Evolutionary conservation across 1,139 yeast genomes (phyloP).

Genomic region (Yamadazyma sp.): DNA sequence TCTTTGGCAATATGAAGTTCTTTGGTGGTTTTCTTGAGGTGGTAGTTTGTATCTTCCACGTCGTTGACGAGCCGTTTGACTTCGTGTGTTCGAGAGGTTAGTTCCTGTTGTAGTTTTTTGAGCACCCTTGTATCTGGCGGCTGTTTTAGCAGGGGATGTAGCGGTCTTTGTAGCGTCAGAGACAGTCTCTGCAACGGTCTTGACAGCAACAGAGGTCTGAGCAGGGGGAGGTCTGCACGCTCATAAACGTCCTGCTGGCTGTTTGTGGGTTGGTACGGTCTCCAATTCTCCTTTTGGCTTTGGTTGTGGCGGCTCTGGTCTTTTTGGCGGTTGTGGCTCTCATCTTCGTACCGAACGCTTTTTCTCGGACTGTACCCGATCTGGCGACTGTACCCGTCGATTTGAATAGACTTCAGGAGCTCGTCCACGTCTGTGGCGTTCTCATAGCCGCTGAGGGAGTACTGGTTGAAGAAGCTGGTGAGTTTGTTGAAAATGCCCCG

Average conservation of each 20-base stretch:
- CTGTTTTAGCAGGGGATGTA: too few relatives aligned
- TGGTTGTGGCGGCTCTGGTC: too few relatives aligned
- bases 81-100: slow-evolving; percentile 2
- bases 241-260: too few relatives aligned
- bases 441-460: slow-evolving; percentile 13
- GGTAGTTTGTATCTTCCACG: slow-evolving; percentile 3
- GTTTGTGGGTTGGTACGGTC: too few relatives aligned
- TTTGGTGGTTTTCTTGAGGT: background rate
- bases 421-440: slow-evolving; percentile 9
- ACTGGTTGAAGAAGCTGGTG: slow-evolving; percentile 12
- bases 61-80: slow-evolving; percentile 4
- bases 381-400: slow-evolving; percentile 6
- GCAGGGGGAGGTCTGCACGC: too few relatives aligned
- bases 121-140: too few relatives aligned
- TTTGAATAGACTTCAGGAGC: slow-evolving; percentile 6
- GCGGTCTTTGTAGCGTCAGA: background rate
- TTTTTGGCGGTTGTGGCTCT: too few relatives aligned
- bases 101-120: slow-evolving; percentile 1
- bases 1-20: background rate
- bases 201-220: too few relatives aligned
- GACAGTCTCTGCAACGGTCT: too few relatives aligned
- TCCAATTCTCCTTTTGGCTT: too few relatives aligned
- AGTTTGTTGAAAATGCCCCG: slow-evolving; percentile 13
- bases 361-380: too few relatives aligned
- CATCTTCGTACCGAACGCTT: too few relatives aligned